These are phyloP conservation scores for Solanum bulbocastanum DNA, from an alignment of 257 asterid genomes.

Conservation along the genomic window DNA sequence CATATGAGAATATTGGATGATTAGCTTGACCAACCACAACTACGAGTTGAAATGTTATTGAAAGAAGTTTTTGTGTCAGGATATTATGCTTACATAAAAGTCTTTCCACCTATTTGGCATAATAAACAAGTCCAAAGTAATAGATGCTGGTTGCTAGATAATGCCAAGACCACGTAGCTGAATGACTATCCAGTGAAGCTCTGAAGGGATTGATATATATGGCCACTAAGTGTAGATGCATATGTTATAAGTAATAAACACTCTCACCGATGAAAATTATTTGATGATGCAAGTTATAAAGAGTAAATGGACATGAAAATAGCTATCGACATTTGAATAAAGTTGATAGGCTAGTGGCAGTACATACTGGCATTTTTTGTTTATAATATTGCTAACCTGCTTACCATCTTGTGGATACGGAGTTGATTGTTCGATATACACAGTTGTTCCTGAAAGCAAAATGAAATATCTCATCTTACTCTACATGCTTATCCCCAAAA, in stretches of 20 bases:
- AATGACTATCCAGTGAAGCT: neutral
- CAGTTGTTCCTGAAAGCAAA: constrained; percentile 67
- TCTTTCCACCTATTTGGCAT: neutral
- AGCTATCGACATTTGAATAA: neutral
- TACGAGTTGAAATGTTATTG: neutral
- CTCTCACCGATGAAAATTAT: neutral
- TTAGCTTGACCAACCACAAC: neutral
- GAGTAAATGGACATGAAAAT: neutral
- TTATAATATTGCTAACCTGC: constrained; percentile 49
- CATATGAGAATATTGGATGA: neutral
- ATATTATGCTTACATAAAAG: neutral
- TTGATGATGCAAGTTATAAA: neutral
- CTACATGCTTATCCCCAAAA: neutral
- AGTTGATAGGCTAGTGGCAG: neutral
- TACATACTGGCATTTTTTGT: neutral
- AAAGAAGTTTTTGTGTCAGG: neutral
- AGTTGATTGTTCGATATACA: constrained; percentile 69
- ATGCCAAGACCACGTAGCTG: neutral
- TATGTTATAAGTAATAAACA: neutral
- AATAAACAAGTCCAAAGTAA: neutral
- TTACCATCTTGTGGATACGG: constrained; percentile 89
- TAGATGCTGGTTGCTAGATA: neutral
- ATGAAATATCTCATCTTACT: neutral
- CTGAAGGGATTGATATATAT: neutral
- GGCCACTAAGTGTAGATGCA: neutral